A percentile compares a stretch with the other conserved stretches of the same genome.
Evolutionary conservation across 805 yeast genomes (phyloP).

Genomic region (Phaffomyces thermotolerans): DNA sequence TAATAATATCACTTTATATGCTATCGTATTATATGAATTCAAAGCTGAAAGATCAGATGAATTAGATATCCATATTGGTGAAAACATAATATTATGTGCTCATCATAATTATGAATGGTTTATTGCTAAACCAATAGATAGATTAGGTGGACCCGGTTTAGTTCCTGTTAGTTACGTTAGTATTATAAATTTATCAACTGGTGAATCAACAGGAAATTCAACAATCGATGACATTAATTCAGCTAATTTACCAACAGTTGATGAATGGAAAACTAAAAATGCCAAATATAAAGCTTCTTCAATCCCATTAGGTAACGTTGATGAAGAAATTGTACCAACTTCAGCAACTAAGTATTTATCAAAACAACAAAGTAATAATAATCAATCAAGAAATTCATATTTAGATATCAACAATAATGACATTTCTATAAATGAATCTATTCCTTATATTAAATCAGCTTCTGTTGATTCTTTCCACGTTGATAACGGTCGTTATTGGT

Average conservation of each 20-base stretch:
- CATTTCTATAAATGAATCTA: conserved; percentile 8
- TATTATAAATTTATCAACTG: conserved; percentile 67
- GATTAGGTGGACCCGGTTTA: conserved; percentile 95
- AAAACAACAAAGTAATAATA: neutral
- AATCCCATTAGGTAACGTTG: conserved; percentile 60
- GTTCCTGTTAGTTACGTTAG: conserved; percentile 90
- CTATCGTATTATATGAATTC: conserved; percentile 80
- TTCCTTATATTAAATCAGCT: conserved; percentile 34
- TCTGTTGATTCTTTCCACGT: conserved; percentile 73
- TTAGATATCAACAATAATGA: neutral
- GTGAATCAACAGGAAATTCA: conserved; percentile 48
- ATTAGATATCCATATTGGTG: conserved; percentile 77
- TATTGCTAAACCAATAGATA: conserved; percentile 90
- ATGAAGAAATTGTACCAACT: conserved; percentile 21
- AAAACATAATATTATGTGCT: conserved; percentile 87
- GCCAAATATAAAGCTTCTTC: conserved; percentile 90
- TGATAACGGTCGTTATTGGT: conserved; percentile 87
- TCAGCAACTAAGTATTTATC: conserved; percentile 1
- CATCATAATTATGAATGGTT: conserved; percentile 97
- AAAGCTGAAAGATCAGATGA: conserved; percentile 76
- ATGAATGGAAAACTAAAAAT: conserved; percentile 88
- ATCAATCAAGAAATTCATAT: too few species aligned
- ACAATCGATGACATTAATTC: conserved; percentile 50
- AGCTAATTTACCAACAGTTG: conserved; percentile 83
- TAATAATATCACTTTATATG: conserved; percentile 50